Base-by-base conservation (phyloP, 2,329 filamentous ascomycete species). In the Fusarium miscanthi region DNA sequence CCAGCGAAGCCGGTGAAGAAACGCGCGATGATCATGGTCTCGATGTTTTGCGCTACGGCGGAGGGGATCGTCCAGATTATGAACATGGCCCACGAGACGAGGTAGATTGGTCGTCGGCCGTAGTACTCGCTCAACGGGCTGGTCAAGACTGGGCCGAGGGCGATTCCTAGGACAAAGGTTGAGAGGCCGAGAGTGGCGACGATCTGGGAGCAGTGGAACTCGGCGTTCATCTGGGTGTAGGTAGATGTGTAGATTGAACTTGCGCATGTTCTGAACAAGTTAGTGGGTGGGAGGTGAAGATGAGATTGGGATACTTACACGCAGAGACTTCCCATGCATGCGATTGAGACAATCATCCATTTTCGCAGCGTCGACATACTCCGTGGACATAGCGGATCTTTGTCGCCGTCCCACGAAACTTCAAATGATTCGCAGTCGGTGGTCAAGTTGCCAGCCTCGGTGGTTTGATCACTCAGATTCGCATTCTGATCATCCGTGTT, bases 31-130 rank as follows among this genome's bases (percentile, higher is more conserved):
- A 97, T 83, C 86, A 95, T 90, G 4, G 93, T 95, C 69, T 89
- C 81, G 19, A 94, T 92, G 74, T 95, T 95, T 51, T 85, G 83
- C 8, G 93, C 92, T 25, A 94, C 89, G 0, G 93, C 93, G 60
- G 90, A 93, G 1, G 93, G 93, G 43, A 96, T 89, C 31, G 94
- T 81, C 89, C 92, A 95, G 59, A 95, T 88, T 30, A 93, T 76
- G 78, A 94, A 96, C 72, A 92, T 87, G 1, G 85, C 78, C 79
- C 93, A 94, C 0, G 92, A 92, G 16, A 84, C 81, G 27, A 96
- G 85, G 78, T 95, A 96, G 67, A 96, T 92, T 10, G 90, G 91
- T 51, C 93, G 84, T 17, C 94, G 88, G 23, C 94, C 94, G 78
- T 93, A 95, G 31, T 74, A 95, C 80, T 92, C 90, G 62, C 88